Conservation (phyloP, 192 early-diverging fungal genomes). For the Entomortierella beljakovae region DNA sequence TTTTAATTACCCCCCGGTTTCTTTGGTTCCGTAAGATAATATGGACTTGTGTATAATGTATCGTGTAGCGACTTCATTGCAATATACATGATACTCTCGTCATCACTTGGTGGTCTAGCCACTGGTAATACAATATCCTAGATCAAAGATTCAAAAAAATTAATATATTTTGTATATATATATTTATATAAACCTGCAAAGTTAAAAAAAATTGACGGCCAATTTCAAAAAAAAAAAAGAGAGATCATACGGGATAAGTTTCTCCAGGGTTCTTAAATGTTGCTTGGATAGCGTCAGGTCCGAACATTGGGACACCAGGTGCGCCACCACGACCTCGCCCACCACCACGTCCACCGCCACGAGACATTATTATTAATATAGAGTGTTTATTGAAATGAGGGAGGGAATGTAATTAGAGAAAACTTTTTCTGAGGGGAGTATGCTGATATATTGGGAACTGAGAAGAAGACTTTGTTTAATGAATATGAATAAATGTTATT, state of each 20-base stretch:
- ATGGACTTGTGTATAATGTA: constrained; percentile 24
- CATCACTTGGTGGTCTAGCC: constrained; percentile 24
- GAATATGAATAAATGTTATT: constrained; percentile 1
- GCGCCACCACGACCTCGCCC: constrained; percentile 25
- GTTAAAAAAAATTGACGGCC: too few species aligned
- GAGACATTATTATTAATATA: constrained; percentile 30
- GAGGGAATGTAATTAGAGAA: neutral
- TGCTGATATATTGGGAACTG: too few species aligned
- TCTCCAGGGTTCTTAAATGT: constrained; percentile 52
- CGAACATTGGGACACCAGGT: constrained; percentile 36
- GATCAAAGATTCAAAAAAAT: neutral
- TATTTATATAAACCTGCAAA: too few species aligned
- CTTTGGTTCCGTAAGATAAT: constrained; percentile 50
- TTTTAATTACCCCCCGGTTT: constrained; percentile 40
- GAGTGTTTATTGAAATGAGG: neutral
- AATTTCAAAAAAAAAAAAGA: neutral
- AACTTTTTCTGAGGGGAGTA: too few species aligned
- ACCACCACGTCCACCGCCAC: constrained; percentile 44
- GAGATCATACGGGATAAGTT: constrained; percentile 35
- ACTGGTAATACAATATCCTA: constrained; percentile 46
- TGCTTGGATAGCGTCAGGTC: constrained; percentile 45
- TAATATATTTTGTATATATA: too few species aligned
- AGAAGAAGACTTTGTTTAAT: too few species aligned
- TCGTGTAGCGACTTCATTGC: constrained; percentile 35
- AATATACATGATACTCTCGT: constrained; percentile 28